Conservation (phyloP, 1,139 yeast genomes). For the Pichia sp. region DNA sequence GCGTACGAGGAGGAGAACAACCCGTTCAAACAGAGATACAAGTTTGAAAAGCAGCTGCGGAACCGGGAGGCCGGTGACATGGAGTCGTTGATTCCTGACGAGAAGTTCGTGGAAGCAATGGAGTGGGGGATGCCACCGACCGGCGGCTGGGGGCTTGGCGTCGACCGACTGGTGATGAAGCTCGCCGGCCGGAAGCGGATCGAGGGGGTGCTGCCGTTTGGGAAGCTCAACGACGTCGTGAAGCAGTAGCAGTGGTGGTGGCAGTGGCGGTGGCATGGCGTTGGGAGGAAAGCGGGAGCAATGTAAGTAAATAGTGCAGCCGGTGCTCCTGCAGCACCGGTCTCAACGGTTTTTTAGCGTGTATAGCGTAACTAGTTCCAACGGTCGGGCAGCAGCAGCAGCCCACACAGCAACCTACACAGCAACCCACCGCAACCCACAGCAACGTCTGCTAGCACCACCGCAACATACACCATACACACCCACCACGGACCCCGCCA, state of each 20-base stretch:
- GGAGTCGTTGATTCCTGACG: constrained; percentile 68
- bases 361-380: too few relatives aligned
- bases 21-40: constrained; percentile 58
- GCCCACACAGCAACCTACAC: too few relatives aligned
- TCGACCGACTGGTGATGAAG: constrained; percentile 82
- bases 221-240: constrained; percentile 65
- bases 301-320: too few relatives aligned
- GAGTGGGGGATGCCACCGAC: constrained; percentile 96
- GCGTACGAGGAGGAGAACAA: constrained; percentile 96
- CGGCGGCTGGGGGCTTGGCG: constrained; percentile 96
- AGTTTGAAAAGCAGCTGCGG: constrained; percentile 51
- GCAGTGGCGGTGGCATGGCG: too few relatives aligned
- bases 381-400: too few relatives aligned
- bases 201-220: constrained; percentile 77
- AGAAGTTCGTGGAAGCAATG: constrained; percentile 63
- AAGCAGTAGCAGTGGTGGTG: constrained; percentile 37
- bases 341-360: too few relatives aligned
- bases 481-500: too few relatives aligned
- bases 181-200: constrained; percentile 59
- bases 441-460: too few relatives aligned
- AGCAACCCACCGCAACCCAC: too few relatives aligned
- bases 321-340: too few relatives aligned
- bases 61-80: constrained; percentile 45
- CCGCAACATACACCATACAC: too few relatives aligned
- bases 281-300: too few relatives aligned